phyloP scores from a whole-genome alignment of 352 stramenopile genomes.

The Phytophthora rubi region DNA sequence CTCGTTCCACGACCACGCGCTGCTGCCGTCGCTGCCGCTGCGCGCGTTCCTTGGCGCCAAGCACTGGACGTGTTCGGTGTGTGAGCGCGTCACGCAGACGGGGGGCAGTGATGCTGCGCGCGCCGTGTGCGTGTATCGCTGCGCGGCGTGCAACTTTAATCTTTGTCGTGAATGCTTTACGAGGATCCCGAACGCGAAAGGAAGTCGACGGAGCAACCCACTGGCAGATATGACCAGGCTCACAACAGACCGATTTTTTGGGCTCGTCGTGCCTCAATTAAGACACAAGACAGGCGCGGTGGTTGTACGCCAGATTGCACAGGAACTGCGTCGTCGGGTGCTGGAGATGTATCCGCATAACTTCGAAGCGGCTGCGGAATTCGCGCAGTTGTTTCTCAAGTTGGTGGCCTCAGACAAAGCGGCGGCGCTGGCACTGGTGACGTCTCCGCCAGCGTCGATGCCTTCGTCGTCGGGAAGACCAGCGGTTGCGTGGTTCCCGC shows the following conservation, averaged over 20 bases:
- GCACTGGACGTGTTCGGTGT: slow-evolving; percentile 52
- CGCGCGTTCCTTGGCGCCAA: slow-evolving; percentile 40
- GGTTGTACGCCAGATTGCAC: slow-evolving; percentile 46
- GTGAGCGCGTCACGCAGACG: slow-evolving; percentile 37
- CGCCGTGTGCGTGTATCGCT: slow-evolving; percentile 49
- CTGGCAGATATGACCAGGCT: slow-evolving; percentile 18
- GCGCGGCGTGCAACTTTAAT: slow-evolving; percentile 61
- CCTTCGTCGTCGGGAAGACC: slow-evolving; percentile 20
- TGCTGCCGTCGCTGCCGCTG: slow-evolving; percentile 40
- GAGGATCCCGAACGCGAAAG: slow-evolving; percentile 58
- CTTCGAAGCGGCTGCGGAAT: slow-evolving; percentile 45
- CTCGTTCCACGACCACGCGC: slow-evolving; percentile 47
- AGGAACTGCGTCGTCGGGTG: slow-evolving; percentile 55
- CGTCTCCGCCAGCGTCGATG: slow-evolving; percentile 29
- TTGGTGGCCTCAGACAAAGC: slow-evolving; percentile 43
- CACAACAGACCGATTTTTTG: slow-evolving; percentile 45
- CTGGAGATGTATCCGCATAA: slow-evolving; percentile 65
- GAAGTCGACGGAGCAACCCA: slow-evolving; percentile 10
- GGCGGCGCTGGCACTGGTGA: slow-evolving; percentile 46
- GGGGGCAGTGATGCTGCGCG: slow-evolving; percentile 19
- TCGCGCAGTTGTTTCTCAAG: slow-evolving; percentile 50
- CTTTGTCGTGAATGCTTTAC: slow-evolving; percentile 70
- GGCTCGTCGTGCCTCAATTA: slow-evolving; percentile 40
- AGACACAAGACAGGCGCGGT: slow-evolving; percentile 10
- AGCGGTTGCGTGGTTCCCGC: slow-evolving; percentile 46